Base-by-base conservation (phyloP, 2,329 filamentous ascomycete species). In the Fusarium neocosmosporiellum region DNA sequence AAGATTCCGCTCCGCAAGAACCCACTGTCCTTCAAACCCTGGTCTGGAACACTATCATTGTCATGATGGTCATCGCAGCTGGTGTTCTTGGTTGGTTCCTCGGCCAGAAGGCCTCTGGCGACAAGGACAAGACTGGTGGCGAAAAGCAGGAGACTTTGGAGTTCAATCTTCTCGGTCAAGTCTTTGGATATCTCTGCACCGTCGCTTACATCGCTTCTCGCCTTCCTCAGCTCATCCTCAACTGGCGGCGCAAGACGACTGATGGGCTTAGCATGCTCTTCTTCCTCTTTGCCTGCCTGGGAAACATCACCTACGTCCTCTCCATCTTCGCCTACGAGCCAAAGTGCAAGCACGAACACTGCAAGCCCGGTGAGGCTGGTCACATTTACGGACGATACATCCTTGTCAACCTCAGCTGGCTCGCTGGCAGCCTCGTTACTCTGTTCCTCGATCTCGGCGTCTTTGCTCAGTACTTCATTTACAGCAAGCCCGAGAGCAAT, bases 201-300 rank as follows among this genome's bases (percentile, higher is more conserved):
- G 86, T 90, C 1, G 87, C 98, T 7, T 98, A 99, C 79, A 93
- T 98, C 13, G 94, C 94, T 24, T 96, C 93, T 1, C 92, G 96
- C 10, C 83, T 98, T 8, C 96, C 96, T 0, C 96, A 99, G 84
- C 87, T 99, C 2, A 87, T 98, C 9, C 89, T 98, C 61, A 99
- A 98, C 82, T 97, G 94, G 85, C 90, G 94, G 22, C 92, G 96
- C 71, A 97, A 97, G 84, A 95, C 92, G 48, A 98, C 95, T 1
- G 95, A 98, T 64, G 96, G 96, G 5, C 92, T 99, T 22, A 96
- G 93, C 73, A 91, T 98, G 84, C 88, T 98, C 13, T 99, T 98
- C 84, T 98, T 98, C 85, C 86, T 98, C 24, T 98, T 99, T 80
- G 96, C 96, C 6, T 98, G 96, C 80, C 90, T 98, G 7, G 96